Percentiles rank a stretch among this genome's conserved stretches.
These are phyloP conservation scores for Leishmania turanica DNA, from an alignment of 208 protist genomes.

Conservation along the genomic window DNA sequence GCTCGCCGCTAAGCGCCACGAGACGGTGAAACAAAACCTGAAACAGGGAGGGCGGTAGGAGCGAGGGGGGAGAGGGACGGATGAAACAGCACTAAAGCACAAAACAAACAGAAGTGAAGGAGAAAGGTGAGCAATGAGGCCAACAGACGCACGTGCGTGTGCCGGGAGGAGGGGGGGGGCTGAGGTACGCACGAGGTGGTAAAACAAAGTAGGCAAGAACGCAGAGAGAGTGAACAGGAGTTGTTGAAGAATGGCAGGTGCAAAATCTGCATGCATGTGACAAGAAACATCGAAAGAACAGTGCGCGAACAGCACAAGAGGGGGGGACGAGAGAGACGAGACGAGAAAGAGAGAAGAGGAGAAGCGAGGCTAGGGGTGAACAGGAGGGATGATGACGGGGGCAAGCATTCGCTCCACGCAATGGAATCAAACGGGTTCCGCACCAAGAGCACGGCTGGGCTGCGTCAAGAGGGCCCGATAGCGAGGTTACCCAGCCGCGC, in stretches of 20 bases:
- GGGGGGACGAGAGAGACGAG: background rate
- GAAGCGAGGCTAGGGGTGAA: background rate
- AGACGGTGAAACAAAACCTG: background rate
- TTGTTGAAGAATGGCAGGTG: background rate
- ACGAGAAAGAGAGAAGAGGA: background rate
- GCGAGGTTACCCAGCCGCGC: background rate
- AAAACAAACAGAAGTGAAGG: background rate
- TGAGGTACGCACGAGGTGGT: background rate
- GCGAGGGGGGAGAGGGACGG: background rate
- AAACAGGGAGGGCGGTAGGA: background rate
- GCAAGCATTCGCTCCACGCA: background rate
- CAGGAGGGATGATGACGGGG: background rate
- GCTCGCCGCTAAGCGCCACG: background rate
- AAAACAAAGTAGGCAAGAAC: background rate
- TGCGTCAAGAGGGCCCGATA: background rate
- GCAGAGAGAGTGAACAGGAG: background rate
- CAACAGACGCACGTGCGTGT: background rate
- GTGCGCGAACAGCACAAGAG: background rate
- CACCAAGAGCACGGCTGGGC: background rate
- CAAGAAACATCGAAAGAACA: background rate
- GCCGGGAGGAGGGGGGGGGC: no score
- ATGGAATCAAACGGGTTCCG: background rate
- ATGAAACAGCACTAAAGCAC: background rate
- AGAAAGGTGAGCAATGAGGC: background rate
- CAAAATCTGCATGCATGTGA: background rate